A percentile compares a stretch with the other conserved stretches of the same genome.
Conservation (phyloP, 305 asterid species). For the Fraxinus latifolia region DNA sequence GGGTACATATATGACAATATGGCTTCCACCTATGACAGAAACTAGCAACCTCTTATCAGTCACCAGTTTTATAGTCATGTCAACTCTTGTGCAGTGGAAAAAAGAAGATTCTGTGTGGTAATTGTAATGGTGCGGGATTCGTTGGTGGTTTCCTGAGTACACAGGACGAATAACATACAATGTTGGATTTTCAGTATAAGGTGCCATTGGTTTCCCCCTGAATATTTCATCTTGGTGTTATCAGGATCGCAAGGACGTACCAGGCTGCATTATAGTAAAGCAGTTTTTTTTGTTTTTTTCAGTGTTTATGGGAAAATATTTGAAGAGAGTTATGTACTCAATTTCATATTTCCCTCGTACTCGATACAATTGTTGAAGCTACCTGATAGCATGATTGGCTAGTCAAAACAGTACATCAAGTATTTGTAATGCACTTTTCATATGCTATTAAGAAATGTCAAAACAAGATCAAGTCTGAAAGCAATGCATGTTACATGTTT, state of each 20-base stretch:
- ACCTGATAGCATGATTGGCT: not conserved
- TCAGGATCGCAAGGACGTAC: constrained; percentile 16
- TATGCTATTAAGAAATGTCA: not conserved
- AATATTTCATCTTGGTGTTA: constrained; percentile 25
- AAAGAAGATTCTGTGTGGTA: constrained; percentile 73
- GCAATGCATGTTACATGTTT: not conserved
- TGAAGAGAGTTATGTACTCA: constrained; percentile 1
- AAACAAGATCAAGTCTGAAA: not conserved
- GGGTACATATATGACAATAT: not conserved
- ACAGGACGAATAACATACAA: constrained; percentile 39
- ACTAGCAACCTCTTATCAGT: not conserved
- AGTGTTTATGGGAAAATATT: not conserved
- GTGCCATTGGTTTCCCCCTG: not conserved
- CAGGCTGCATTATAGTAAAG: not conserved
- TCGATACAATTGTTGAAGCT: not conserved
- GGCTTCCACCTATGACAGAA: not conserved
- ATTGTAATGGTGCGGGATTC: constrained; percentile 88
- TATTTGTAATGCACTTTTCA: not conserved
- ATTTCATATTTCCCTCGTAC: not conserved
- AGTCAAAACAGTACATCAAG: not conserved
- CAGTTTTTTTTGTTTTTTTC: not conserved
- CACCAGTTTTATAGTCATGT: not conserved
- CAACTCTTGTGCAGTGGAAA: constrained; percentile 55
- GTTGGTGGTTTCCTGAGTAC: constrained; percentile 88
- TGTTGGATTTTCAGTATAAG: not conserved